Percentiles rank a stretch among this genome's conserved stretches.
phyloP scores from a whole-genome alignment of 441 rosid genomes.

The Flueggea neowawraea region DNA sequence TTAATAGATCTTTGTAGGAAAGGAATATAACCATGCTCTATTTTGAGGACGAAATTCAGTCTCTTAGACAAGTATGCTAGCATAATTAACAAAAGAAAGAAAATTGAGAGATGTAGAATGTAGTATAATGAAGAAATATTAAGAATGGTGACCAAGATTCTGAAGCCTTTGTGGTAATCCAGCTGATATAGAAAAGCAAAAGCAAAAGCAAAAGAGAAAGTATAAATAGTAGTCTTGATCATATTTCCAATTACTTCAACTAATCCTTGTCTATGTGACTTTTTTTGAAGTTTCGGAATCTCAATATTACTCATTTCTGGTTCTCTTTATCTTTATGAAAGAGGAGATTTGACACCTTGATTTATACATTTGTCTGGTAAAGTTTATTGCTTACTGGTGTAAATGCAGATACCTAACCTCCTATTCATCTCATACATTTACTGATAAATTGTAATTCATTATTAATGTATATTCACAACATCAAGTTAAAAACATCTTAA shows the following conservation, averaged over 20 bases:
- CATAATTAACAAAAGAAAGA: too few species aligned
- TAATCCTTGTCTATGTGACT: constrained; percentile 13
- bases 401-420: constrained; percentile 12
- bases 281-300: constrained; percentile 26
- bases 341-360: constrained; percentile 27
- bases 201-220: constrained; percentile 28
- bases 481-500: too few species aligned
- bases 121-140: not conserved
- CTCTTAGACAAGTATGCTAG: too few species aligned
- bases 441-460: too few species aligned
- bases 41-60: too few species aligned
- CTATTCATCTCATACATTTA: constrained; percentile 9
- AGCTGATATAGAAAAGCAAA: constrained; percentile 20
- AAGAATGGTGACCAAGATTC: not conserved
- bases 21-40: too few species aligned
- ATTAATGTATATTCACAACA: too few species aligned
- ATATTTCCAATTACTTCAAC: constrained; percentile 29
- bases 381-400: constrained; percentile 16
- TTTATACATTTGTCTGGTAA: constrained; percentile 10
- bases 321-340: constrained; percentile 22
- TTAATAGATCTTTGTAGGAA: too few species aligned
- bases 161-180: constrained; percentile 12
- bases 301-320: constrained; percentile 17
- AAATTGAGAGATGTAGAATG: too few species aligned
- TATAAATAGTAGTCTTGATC: constrained; percentile 9